Evolutionary conservation across 2,329 filamentous ascomycete species (phyloP).

Genomic region (Boeremia exigua): DNA sequence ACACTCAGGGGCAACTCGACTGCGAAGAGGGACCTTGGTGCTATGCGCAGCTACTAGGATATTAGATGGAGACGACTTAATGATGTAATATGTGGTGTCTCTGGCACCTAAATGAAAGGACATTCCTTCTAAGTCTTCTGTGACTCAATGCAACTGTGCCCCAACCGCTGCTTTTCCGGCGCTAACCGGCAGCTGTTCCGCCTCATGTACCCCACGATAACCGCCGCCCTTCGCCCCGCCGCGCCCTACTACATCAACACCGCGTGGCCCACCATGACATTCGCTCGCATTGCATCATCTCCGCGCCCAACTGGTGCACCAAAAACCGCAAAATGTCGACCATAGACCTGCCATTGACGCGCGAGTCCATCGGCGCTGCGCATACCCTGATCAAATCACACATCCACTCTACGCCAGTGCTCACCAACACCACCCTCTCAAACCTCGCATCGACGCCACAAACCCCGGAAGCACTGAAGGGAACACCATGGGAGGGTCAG

Average conservation of each 20-base stretch:
- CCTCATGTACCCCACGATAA: constrained; percentile 7
- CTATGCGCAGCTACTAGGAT: constrained; percentile 9
- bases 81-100: not conserved
- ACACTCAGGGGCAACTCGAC: constrained; percentile 26
- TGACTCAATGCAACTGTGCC: not conserved
- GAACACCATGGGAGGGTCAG: constrained; percentile 64
- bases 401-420: constrained; percentile 83
- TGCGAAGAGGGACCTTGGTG: constrained; percentile 20
- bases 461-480: constrained; percentile 57
- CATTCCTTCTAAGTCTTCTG: not conserved
- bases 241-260: not conserved
- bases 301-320: not conserved
- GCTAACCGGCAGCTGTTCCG: constrained; percentile 1
- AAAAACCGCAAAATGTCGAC: constrained; percentile 4
- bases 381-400: constrained; percentile 74
- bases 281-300: not conserved
- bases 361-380: constrained; percentile 73
- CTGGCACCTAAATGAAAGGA: not conserved
- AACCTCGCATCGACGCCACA: constrained; percentile 76
- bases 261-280: constrained; percentile 14
- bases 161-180: constrained; percentile 4
- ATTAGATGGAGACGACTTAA: constrained; percentile 1
- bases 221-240: constrained; percentile 14
- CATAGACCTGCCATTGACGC: constrained; percentile 68
- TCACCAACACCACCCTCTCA: constrained; percentile 79